These are phyloP conservation scores for Rhizopogon vinicolor DNA, from an alignment of 768 basidiomycete genomes.

Conservation along the genomic window DNA sequence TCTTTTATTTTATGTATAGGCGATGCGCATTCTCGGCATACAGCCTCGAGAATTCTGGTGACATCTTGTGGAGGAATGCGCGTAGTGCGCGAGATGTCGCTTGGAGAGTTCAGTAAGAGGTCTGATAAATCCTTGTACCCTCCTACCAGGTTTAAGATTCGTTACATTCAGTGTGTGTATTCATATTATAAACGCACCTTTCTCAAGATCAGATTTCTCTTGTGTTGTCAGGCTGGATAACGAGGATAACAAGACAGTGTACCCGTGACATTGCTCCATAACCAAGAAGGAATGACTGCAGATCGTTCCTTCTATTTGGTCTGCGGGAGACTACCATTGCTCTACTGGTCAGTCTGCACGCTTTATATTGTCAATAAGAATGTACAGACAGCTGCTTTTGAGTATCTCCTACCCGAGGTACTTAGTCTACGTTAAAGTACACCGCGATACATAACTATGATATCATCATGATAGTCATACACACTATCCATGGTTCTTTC, in stretches of 20 bases:
- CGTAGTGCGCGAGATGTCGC: slow-evolving; percentile 55
- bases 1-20: slow-evolving; percentile 38
- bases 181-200: slow-evolving; percentile 25
- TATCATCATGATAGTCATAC: too few relatives aligned
- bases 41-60: slow-evolving; percentile 42
- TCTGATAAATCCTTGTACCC: slow-evolving; percentile 44
- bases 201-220: slow-evolving; percentile 32
- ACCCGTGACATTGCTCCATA: too few relatives aligned
- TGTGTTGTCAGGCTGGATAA: slow-evolving; percentile 21
- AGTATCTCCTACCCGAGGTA: too few relatives aligned
- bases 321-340: background rate
- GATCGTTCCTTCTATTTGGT: too few relatives aligned
- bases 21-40: slow-evolving; percentile 41
- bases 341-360: background rate
- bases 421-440: too few relatives aligned
- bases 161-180: background rate
- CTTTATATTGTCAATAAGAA: too few relatives aligned
- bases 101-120: slow-evolving; percentile 42
- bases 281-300: too few relatives aligned
- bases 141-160: slow-evolving; percentile 28
- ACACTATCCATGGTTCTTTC: too few relatives aligned
- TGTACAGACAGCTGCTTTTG: too few relatives aligned
- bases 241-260: slow-evolving; percentile 3
- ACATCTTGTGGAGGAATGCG: slow-evolving; percentile 46
- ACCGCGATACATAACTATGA: too few relatives aligned